Evolutionary conservation across 2,329 filamentous ascomycete genomes (phyloP).

Genomic region (Cladosporium sp.): DNA sequence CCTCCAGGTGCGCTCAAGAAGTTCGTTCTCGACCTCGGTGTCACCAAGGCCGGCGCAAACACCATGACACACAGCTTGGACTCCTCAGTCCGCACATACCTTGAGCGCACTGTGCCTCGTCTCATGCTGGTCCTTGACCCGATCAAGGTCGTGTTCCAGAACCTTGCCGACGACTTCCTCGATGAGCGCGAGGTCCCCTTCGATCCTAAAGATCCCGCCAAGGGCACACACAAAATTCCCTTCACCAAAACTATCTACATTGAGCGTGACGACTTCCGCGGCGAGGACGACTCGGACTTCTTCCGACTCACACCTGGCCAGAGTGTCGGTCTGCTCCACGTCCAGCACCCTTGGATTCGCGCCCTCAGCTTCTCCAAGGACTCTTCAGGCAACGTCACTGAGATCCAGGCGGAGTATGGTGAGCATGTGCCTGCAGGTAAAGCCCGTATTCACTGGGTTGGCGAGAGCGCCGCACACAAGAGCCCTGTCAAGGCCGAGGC

Average conservation of each 20-base stretch:
- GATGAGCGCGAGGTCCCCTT: constrained; percentile 73
- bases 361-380: constrained; percentile 69
- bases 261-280: constrained; percentile 76
- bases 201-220: constrained; percentile 73
- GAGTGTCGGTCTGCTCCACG: constrained; percentile 72
- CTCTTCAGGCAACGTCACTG: constrained; percentile 63
- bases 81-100: constrained; percentile 78
- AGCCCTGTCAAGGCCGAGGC: constrained; percentile 68
- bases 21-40: constrained; percentile 88
- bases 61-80: constrained; percentile 86
- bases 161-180: constrained; percentile 67
- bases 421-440: constrained; percentile 60
- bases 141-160: constrained; percentile 77
- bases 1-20: constrained; percentile 85
- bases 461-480: constrained; percentile 63
- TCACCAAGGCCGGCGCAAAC: constrained; percentile 77
- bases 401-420: constrained; percentile 66
- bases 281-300: constrained; percentile 71
- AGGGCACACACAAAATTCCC: constrained; percentile 62
- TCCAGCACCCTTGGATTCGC: constrained; percentile 65
- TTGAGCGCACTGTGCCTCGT: constrained; percentile 84
- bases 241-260: constrained; percentile 84
- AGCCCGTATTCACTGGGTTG: constrained; percentile 83
- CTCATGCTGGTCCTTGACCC: constrained; percentile 90
- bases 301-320: constrained; percentile 77